Evolutionary conservation across 2,329 filamentous ascomycete genomes (phyloP), one percentile per base, ranked within the genome.

Genomic region (Davidsoniella australis): DNA sequence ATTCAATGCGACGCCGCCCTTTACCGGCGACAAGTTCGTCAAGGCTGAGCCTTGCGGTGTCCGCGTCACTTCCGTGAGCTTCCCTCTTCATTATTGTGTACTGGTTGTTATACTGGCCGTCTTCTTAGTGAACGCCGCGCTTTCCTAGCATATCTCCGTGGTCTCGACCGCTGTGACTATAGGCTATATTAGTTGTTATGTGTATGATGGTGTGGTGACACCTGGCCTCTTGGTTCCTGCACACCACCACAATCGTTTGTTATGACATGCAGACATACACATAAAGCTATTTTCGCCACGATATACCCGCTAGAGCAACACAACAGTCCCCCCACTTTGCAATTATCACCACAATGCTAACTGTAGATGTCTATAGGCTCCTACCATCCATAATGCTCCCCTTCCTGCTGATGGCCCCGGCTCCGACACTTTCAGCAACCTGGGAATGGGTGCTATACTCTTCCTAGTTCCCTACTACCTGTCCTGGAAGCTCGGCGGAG

Each of bases 351-450:
- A 45, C 43, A 10, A 29, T 10, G 26, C 53, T 53, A 45, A 49
- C 40, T 43, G 47, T 10, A 47, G 63, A 62, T 39, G 62, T 54
- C 52, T 57, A 53, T 61, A 93, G 88, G 89, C 78, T 60, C 82
- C 85, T 29, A 69, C 86, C 54, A 96, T 96, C 68, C 85, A 93
- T 63, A 96, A 96, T 77, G 85, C 80, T 45, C 87, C 91, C 56
- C 78, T 96, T 41, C 91, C 91, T 37, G 89, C 88, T 56, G 91
- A 98, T 64, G 85, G 78, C 46, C 70, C 86, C 47, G 84, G 87
- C 56, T 79, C 75, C 64, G 86, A 94, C 57, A 80, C 71, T 66
- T 98, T 96, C 78, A 88, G 82, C 68, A 94, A 91, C 68, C 68
- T 72, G 58, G 67, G 82, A 58, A 79, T 96, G 57, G 71, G 85